phyloP scores from a whole-genome alignment of 1,284 basidiomycete species.

The Tausonia pullulans region DNA sequence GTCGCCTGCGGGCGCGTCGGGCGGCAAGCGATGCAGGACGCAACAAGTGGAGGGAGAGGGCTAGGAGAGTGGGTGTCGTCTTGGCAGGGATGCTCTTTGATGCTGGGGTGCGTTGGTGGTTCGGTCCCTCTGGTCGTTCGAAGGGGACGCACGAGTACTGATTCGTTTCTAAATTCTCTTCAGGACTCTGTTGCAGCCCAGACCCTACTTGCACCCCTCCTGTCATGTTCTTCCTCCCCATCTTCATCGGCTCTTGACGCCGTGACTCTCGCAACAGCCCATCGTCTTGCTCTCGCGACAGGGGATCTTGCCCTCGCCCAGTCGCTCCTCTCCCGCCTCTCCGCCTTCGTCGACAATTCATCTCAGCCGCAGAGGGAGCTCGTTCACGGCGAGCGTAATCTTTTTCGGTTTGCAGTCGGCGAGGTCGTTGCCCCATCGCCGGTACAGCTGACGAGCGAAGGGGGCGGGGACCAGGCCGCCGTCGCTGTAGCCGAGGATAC shows the following conservation, averaged over 20 bases:
- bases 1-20: background rate
- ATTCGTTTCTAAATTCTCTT: no score
- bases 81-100: conserved; percentile 10
- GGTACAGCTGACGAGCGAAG: no score
- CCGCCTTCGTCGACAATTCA: background rate
- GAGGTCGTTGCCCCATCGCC: no score
- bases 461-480: no score
- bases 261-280: background rate
- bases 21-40: background rate
- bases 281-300: background rate
- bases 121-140: background rate
- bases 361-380: background rate
- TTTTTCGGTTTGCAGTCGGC: no score
- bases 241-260: background rate
- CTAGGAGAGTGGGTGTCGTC: conserved; percentile 4
- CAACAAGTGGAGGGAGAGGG: background rate
- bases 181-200: background rate
- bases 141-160: background rate
- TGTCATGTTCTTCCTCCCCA: background rate
- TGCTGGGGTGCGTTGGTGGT: background rate
- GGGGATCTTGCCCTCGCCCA: background rate
- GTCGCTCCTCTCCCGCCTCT: background rate
- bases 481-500: no score
- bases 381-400: background rate
- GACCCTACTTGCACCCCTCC: background rate